Base-by-base conservation (phyloP, 805 yeast species). In the Dipodascopsis uninucleata region DNA sequence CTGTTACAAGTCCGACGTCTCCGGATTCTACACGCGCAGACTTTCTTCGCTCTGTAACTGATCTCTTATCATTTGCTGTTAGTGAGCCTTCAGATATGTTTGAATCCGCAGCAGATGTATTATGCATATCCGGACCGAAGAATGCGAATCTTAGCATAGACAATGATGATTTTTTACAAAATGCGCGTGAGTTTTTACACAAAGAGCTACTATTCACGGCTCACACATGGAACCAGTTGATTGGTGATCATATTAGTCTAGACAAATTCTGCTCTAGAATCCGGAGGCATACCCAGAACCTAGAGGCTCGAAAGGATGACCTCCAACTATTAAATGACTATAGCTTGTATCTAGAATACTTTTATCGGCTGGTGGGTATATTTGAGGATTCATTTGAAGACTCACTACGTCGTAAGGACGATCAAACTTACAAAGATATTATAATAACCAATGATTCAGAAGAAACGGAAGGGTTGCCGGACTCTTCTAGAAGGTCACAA, bases 401-500 rank as follows among this genome's bases (percentile, higher is more conserved):
- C 5, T 6, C 17, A 29, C 9, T 29, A 16, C 33, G 16, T 20
- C 9, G 9, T 8, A 5, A 29, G 33, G 33, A 8, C 17, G 9
- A 9, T 14, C 17, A 5, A 31, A 31, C 21, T 14, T 23, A 37
- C 9, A 5, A 18, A 6, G 47, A 40, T 5, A 14, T 45, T 25
- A 48, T 48, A 4, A 48, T 48, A 9, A 48, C 52, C 6, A 48
- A 48, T 18, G 52, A 48, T 32, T 5, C 10, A n/a, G 49, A 44
- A 18, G 39, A 33, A 8, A 12, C 18, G 3, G 24, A 29, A 24
- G 31, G 24, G 12, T 20, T 25, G 10, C 18, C 20, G 8, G 21
- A 16, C 4, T 2, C 14, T 7, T 14, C 32, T 2, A 31, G 52
- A 5, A 28, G 20, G 6, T 47, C 52, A 17, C 32, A 28, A 9